phyloP scores from a whole-genome alignment of 1,284 basidiomycete species.

The Somion occarium region DNA sequence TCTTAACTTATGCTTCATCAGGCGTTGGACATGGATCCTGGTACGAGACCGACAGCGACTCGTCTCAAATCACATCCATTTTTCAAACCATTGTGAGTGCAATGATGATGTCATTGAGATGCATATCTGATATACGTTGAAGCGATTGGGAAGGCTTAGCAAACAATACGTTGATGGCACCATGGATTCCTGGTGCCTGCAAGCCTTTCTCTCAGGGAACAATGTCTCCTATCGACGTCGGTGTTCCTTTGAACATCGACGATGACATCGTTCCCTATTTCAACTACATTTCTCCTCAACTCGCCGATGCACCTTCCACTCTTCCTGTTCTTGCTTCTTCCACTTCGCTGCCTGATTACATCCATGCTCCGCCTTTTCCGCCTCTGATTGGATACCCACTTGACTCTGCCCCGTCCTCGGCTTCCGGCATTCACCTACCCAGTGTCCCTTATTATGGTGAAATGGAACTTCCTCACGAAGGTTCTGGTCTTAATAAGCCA shows the following conservation, averaged over 20 bases:
- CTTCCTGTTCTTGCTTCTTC: neutral
- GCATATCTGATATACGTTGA: neutral
- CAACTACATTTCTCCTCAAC: neutral
- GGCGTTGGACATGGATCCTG: neutral
- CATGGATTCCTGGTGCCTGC: neutral
- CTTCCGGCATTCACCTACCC: neutral
- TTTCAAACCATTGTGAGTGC: slow-evolving; percentile 1
- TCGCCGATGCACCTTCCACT: neutral
- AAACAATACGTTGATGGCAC: neutral
- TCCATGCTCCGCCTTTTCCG: neutral
- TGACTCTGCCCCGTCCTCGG: neutral
- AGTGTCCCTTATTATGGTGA: too few relatives aligned
- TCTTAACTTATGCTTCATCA: neutral
- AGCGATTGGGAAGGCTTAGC: neutral
- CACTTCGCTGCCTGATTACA: too few relatives aligned
- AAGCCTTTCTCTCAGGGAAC: neutral
- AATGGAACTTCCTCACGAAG: neutral
- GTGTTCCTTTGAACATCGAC: neutral
- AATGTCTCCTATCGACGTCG: neutral
- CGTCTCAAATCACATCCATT: neutral
- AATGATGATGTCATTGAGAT: neutral
- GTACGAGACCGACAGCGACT: neutral
- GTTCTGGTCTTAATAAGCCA: neutral
- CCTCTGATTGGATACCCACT: neutral
- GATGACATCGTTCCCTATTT: neutral